Evolutionary conservation across 768 basidiomycete genomes (phyloP).

Genomic region (Sporobolomyces phaffii): DNA sequence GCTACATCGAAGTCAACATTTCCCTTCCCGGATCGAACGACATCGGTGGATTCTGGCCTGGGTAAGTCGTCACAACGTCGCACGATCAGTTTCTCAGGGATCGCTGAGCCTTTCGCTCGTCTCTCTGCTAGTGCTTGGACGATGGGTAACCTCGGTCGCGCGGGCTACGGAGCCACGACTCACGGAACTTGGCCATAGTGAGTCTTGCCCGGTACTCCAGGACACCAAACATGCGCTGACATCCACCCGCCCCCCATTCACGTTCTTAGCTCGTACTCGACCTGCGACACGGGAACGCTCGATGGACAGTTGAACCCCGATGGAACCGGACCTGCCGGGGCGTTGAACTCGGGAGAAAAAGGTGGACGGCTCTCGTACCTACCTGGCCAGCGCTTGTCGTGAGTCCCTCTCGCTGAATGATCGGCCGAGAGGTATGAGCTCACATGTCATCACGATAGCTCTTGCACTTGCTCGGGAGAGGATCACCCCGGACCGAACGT

Average conservation of each 20-base stretch:
- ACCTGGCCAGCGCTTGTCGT: conserved; percentile 76
- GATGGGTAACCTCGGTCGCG: conserved; percentile 63
- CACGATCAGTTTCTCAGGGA: background rate
- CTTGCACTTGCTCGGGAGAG: conserved; percentile 75
- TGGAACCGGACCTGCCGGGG: conserved; percentile 56
- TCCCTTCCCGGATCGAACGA: conserved; percentile 32
- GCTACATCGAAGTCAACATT: conserved; percentile 61
- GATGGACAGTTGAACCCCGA: conserved; percentile 66
- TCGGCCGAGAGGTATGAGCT: background rate
- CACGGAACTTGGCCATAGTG: conserved; percentile 58
- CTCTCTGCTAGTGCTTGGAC: conserved; percentile 15
- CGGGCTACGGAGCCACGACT: conserved; percentile 81
- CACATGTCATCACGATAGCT: background rate
- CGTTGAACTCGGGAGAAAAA: conserved; percentile 48
- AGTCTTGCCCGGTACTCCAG: background rate
- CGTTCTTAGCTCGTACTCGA: conserved; percentile 64
- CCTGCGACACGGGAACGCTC: conserved; percentile 80
- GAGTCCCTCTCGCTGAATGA: too few relatives aligned
- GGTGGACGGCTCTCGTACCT: conserved; percentile 64
- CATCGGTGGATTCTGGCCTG: conserved; percentile 26
- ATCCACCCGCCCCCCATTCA: too few relatives aligned
- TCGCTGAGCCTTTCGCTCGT: too few relatives aligned
- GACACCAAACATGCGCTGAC: too few relatives aligned
- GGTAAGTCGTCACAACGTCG: background rate
- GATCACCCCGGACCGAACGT: conserved; percentile 83